These are phyloP conservation scores for Cercospora sp. DNA, from an alignment of 2,329 filamentous ascomycete genomes.

Conservation along the genomic window DNA sequence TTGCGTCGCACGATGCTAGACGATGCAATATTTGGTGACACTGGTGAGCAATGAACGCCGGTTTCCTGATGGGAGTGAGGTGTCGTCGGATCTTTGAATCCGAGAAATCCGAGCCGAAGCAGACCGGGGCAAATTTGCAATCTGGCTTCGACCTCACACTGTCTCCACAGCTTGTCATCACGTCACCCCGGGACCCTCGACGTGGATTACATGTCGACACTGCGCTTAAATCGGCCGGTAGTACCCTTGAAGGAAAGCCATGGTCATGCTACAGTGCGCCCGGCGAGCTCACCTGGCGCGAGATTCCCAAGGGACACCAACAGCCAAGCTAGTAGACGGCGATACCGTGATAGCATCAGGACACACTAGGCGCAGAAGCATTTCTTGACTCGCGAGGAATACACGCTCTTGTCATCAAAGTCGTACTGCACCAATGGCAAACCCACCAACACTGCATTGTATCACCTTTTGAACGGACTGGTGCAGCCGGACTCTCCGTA, in stretches of 20 bases:
- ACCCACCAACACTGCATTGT: not conserved
- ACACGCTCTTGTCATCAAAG: not conserved
- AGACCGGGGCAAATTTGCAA: not conserved
- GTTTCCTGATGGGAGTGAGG: not conserved
- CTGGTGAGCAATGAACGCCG: not conserved
- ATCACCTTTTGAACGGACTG: not conserved
- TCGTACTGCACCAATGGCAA: not conserved
- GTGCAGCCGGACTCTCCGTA: not conserved
- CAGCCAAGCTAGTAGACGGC: no score
- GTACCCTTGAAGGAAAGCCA: not conserved
- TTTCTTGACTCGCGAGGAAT: not conserved
- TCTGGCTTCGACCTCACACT: not conserved
- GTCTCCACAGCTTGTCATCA: not conserved
- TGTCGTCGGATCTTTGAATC: not conserved
- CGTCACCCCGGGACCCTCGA: not conserved
- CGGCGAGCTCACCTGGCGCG: no score
- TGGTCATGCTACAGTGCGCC: not conserved
- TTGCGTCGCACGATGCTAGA: not conserved
- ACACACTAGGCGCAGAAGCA: no score
- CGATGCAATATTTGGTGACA: not conserved
- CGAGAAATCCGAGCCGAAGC: not conserved
- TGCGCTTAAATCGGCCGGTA: not conserved
- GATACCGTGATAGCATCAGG: no score
- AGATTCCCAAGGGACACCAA: no score
- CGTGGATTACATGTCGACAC: not conserved